Conservation (phyloP, 2,329 filamentous ascomycete genomes). For the Fusarium temperatum region DNA sequence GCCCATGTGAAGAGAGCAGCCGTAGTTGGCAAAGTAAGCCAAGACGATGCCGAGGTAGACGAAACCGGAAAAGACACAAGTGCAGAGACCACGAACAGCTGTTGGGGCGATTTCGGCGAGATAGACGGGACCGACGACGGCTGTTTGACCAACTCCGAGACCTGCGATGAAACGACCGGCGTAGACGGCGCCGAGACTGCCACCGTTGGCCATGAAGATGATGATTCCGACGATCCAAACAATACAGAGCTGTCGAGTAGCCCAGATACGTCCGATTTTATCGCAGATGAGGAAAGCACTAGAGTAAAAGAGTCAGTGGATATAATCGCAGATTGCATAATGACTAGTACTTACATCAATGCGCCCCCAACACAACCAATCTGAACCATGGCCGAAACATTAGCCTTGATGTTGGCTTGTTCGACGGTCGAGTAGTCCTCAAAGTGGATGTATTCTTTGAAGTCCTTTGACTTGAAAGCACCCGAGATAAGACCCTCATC, state of each 20-base stretch:
- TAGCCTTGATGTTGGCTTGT: constrained; percentile 19
- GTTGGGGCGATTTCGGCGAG: constrained; percentile 31
- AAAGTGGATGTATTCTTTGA: constrained; percentile 10
- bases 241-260: constrained; percentile 8
- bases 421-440: background rate
- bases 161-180: constrained; percentile 26
- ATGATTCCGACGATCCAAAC: constrained; percentile 10
- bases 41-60: constrained; percentile 23
- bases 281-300: constrained; percentile 16
- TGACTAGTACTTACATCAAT: background rate
- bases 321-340: accelerated
- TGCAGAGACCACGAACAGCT: constrained; percentile 28
- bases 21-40: constrained; percentile 29
- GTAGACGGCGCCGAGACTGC: constrained; percentile 17
- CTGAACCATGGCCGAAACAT: constrained; percentile 20
- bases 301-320: background rate
- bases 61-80: constrained; percentile 24
- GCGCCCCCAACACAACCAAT: constrained; percentile 19
- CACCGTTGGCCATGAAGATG: constrained; percentile 17
- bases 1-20: constrained; percentile 19
- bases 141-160: constrained; percentile 26
- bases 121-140: constrained; percentile 27
- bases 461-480: constrained; percentile 18
- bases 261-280: constrained; percentile 13
- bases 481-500: constrained; percentile 18